phyloP scores from a whole-genome alignment of 306 rosid species.

The Nissolia schottii region DNA sequence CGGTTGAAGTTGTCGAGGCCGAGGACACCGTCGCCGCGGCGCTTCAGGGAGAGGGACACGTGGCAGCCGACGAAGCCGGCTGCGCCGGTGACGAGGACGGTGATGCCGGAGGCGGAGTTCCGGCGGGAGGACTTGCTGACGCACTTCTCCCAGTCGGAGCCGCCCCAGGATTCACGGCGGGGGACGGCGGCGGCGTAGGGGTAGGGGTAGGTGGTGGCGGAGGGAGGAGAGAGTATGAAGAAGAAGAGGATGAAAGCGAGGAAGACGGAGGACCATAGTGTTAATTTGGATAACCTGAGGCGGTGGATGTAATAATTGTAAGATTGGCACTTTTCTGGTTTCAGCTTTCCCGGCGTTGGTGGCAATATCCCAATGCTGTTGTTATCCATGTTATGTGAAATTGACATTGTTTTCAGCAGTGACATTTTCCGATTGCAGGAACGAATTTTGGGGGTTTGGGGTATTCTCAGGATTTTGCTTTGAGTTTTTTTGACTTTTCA shows the following conservation, averaged over 20 bases:
- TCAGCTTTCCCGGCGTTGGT: conserved; percentile 57
- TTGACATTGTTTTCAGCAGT: conserved; percentile 27
- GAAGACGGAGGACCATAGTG: conserved; percentile 52
- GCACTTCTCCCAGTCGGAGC: conserved; percentile 53
- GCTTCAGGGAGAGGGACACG: conserved; percentile 57
- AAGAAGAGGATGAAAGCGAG: conserved; percentile 28
- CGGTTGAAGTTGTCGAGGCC: conserved; percentile 65
- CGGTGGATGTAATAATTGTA: conserved; percentile 38
- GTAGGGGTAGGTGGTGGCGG: conserved; percentile 5
- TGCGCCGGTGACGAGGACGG: conserved; percentile 67
- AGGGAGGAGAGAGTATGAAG: conserved; percentile 21
- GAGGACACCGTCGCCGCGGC: conserved; percentile 62
- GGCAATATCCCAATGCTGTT: conserved; percentile 28
- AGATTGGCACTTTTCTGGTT: conserved; percentile 41
- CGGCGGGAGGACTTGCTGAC: conserved; percentile 43
- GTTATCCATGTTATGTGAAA: conserved; percentile 41
- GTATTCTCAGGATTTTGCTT: background rate
- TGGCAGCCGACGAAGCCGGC: conserved; percentile 69
- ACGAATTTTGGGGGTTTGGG: too few relatives aligned
- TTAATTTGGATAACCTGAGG: conserved; percentile 46
- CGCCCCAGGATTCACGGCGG: conserved; percentile 42
- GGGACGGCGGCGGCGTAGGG: background rate
- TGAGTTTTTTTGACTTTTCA: background rate
- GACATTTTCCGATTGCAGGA: too few relatives aligned
- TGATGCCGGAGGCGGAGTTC: conserved; percentile 27